Base-by-base conservation (phyloP, 2,329 filamentous ascomycete genomes). In the Aureobasidium namibiae region DNA sequence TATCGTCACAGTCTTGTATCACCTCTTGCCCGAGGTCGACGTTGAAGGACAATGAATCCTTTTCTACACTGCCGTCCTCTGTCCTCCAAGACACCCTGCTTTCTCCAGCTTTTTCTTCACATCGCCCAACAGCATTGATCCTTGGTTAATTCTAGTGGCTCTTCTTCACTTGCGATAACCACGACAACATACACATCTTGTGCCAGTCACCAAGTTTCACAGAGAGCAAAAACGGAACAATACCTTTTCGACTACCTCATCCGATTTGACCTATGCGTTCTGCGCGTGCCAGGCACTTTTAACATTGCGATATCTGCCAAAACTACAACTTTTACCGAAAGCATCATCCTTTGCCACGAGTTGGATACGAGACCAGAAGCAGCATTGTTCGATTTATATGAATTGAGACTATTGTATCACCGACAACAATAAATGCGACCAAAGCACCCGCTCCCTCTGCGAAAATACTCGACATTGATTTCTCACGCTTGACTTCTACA, bases 1-100 rank as follows among this genome's bases (percentile, higher is more conserved):
- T 24, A 44, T 41, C 39, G 39, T 54, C 50, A 54, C 44, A 44
- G 39, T 33, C 38, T 54, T 54, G 24, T 54, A 10, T n/a, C n/a
- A 5, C 38, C 33, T 36, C 29, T 24, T 54, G 33, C n/a, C 24
- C n/a, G 24, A 21, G 16, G 16, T 54, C 38, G 8, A 36, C 6
- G 16, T 10, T 29, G 4, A 9, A 33, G 36, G 8, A 41, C 24
- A 11, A 39, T 21, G 16, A 16, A 6, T 29, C 24, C n/a, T 24
- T 23, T 29, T n/a, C 7, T 16, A 53, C 34, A 42, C 49, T 41
- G 31, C n/a, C 36, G 18, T 29, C 31, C 34, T 39, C 49, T 52
- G 5, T 34, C 34, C 4, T 39, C 31, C n/a, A 18, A 31, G 2
- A 39, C 8, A 38, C 11, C 34, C n/a, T 23, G 4, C 9, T 9